Conservation (phyloP, 176 grass and related monocot species). For the Cocos nucifera region DNA sequence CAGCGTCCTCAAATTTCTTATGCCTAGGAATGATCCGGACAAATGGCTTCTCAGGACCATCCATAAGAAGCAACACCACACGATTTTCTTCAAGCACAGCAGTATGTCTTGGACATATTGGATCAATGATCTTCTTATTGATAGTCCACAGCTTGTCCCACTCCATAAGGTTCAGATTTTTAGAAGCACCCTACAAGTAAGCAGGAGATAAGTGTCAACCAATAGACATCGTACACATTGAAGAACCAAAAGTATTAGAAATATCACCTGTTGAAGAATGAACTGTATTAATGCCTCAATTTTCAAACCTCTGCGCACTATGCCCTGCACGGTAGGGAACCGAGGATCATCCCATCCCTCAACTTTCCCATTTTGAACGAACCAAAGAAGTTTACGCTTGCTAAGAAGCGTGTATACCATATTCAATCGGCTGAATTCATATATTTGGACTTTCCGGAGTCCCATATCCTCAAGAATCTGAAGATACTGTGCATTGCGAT, state of each 20-base stretch:
- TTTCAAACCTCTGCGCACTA: constrained; percentile 77
- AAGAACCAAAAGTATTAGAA: not conserved
- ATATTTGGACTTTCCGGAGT: constrained; percentile 58
- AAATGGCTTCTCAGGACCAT: constrained; percentile 65
- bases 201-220: not conserved
- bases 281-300: constrained; percentile 84
- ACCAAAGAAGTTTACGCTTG: constrained; percentile 83
- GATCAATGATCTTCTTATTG: constrained; percentile 89
- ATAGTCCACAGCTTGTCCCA: constrained; percentile 96
- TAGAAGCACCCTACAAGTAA: constrained; percentile 65
- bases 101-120: constrained; percentile 74
- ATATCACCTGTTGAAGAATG: constrained; percentile 77
- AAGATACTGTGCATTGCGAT: constrained; percentile 70
- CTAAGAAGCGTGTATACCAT: constrained; percentile 91
- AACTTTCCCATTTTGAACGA: constrained; percentile 80
- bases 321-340: constrained; percentile 88
- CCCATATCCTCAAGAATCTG: constrained; percentile 80
- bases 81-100: constrained; percentile 48
- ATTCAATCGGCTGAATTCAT: constrained; percentile 81
- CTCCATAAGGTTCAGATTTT: constrained; percentile 96
- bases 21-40: constrained; percentile 66
- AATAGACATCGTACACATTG: not conserved
- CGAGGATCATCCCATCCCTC: constrained; percentile 86
- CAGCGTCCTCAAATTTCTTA: constrained; percentile 85
- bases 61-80: constrained; percentile 50